phyloP scores from a whole-genome alignment of 306 rosid genomes.

The Coriaria nepalensis region DNA sequence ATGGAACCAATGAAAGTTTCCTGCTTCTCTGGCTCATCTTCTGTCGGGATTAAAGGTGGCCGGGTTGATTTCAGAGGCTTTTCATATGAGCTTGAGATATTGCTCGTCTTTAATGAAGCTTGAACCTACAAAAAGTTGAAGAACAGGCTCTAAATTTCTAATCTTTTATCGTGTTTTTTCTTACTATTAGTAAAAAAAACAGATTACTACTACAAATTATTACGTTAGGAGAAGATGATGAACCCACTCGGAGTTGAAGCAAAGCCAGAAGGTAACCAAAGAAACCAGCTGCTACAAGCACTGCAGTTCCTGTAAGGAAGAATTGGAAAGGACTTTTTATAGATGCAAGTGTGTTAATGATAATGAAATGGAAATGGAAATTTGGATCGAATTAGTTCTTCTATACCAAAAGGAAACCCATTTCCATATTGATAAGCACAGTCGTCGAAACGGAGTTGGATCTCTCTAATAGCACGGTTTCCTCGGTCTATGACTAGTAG shows the following conservation, averaged over 20 bases:
- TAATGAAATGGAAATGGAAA: conserved; percentile 4
- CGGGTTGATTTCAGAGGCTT: conserved; percentile 58
- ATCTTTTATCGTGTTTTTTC: too few relatives aligned
- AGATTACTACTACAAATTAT: conserved; percentile 23
- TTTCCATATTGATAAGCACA: conserved; percentile 87
- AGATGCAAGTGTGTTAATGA: conserved; percentile 6
- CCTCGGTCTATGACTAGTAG: conserved; percentile 75
- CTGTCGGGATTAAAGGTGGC: conserved; percentile 73
- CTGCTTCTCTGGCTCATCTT: conserved; percentile 54
- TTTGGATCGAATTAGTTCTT: conserved; percentile 4
- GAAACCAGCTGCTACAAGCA: conserved; percentile 79
- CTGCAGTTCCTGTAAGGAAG: conserved; percentile 46
- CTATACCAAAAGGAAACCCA: conserved; percentile 76
- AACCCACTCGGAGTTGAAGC: conserved; percentile 62
- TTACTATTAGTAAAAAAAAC: not conserved
- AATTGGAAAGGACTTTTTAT: conserved; percentile 11
- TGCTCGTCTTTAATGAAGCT: conserved; percentile 19
- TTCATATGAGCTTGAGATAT: conserved; percentile 36
- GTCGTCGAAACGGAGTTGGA: conserved; percentile 80
- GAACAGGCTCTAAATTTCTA: too few relatives aligned
- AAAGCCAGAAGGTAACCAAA: conserved; percentile 86
- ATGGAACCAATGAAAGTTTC: conserved; percentile 74
- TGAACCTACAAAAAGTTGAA: conserved; percentile 30
- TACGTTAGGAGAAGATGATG: conserved; percentile 55
- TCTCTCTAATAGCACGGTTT: conserved; percentile 75